Conservation (phyloP, 1,139 yeast species). For the Lodderomyces orthopsilosis region DNA sequence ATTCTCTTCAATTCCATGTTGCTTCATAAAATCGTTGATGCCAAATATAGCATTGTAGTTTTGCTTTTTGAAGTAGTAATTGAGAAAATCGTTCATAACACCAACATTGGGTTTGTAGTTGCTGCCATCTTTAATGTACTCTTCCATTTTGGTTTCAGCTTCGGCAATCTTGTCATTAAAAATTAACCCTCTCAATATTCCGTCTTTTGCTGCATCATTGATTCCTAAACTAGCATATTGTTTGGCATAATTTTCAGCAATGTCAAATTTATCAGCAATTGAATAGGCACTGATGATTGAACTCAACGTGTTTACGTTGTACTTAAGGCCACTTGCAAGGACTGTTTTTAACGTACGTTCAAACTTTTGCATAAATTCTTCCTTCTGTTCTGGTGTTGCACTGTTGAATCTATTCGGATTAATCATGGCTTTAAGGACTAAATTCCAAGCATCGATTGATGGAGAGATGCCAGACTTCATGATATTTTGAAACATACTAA, state of each 20-base stretch:
- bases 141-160: slow-evolving; percentile 35
- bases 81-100: slow-evolving; percentile 38
- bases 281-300: slow-evolving; percentile 36
- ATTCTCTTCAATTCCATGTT: slow-evolving; percentile 51
- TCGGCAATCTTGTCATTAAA: slow-evolving; percentile 27
- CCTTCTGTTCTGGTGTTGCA: slow-evolving; percentile 15
- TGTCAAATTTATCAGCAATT: slow-evolving; percentile 33
- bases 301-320: slow-evolving; percentile 31
- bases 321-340: slow-evolving; percentile 18
- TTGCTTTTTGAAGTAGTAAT: slow-evolving; percentile 27
- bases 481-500: slow-evolving; percentile 34
- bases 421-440: slow-evolving; percentile 37
- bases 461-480: slow-evolving; percentile 29
- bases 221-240: slow-evolving; percentile 23
- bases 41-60: slow-evolving; percentile 41
- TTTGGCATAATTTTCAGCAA: slow-evolving; percentile 28
- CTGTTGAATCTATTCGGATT: slow-evolving; percentile 24
- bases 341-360: slow-evolving; percentile 33
- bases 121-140: slow-evolving; percentile 24
- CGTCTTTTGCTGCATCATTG: slow-evolving; percentile 32
- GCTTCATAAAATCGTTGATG: slow-evolving; percentile 36
- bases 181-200: slow-evolving; percentile 35
- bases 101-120: slow-evolving; percentile 32
- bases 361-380: slow-evolving; percentile 19
- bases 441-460: slow-evolving; percentile 33